Base-by-base conservation (phyloP, 1,139 yeast species). In the Lodderomyces metapsilosis region DNA sequence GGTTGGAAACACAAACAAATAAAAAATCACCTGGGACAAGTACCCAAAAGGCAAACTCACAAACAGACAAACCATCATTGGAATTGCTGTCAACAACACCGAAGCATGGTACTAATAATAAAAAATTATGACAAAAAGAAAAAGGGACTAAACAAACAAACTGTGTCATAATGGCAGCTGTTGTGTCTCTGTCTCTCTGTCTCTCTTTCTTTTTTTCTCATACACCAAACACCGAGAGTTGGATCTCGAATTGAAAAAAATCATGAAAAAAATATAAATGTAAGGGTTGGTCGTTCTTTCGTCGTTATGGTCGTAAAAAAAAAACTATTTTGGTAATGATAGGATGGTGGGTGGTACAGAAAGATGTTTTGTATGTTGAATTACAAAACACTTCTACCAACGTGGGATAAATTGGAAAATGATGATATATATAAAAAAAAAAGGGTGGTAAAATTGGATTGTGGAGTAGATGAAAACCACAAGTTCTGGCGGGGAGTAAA, bases 201-300 rank as follows among this genome's bases (percentile, higher is more conserved):
- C 8, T 20, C 22, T 5, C 22, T 5, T 20, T 20, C 22, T 20
- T 20, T 10, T 23, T 23, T 8, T 23, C 9, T 23, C 12, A 5
- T 18, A 32, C 24, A 32, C 35, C 34, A 31, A n/a, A 43, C 39
- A 32, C 43, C 39, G 42, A 42, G 69, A 62, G 69, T 64, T 64
- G 69, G 69, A 64, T 64, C 69, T 53, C 54, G 42, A 43, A 43
- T 41, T 55, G 39, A 39, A 42, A 42, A 37, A 15, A 18, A 16
- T 38, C 37, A 39, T 31, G 16, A 61, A 62, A 20, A 20, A 20
- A 20, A 20, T 8, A 20, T 20, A 8, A 8, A 8, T 5, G 22
- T 20, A 8, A 8, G 22, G 22, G 22, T 5, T 5, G 8, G 25
- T 21, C 11, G 5, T 25, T 12, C n/a, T 23, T 12, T 6, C 3